Conservation (phyloP, 2,329 filamentous ascomycete genomes). For the Aureobasidium sp. region DNA sequence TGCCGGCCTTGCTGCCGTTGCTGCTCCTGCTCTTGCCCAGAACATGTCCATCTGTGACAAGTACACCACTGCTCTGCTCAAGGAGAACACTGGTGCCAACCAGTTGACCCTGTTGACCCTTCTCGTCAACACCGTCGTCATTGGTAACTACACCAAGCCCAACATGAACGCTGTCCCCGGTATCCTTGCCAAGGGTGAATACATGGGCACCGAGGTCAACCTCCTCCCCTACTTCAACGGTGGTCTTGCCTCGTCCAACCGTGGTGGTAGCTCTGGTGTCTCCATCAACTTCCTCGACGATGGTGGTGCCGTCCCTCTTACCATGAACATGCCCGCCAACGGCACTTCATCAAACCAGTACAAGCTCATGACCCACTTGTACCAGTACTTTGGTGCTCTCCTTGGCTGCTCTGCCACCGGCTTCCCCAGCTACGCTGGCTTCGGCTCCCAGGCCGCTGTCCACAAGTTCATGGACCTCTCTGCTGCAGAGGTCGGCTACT, state of each 20-base stretch:
- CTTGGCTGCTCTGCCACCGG: constrained; percentile 46
- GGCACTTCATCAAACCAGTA: constrained; percentile 46
- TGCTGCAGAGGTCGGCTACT: constrained; percentile 46
- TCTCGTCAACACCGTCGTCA: constrained; percentile 54
- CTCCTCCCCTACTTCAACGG: constrained; percentile 54
- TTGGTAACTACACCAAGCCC: constrained; percentile 40
- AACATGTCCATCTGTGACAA: constrained; percentile 53
- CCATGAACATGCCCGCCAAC: constrained; percentile 47
- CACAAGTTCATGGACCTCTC: constrained; percentile 51
- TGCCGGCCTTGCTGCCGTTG: constrained; percentile 18
- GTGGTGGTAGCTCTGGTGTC: constrained; percentile 35
- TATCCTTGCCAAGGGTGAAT: constrained; percentile 45
- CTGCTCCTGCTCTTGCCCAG: constrained; percentile 27
- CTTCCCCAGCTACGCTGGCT: constrained; percentile 42
- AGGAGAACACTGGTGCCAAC: constrained; percentile 50
- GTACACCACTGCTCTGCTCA: constrained; percentile 52
- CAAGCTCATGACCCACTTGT: constrained; percentile 50
- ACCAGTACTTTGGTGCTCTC: constrained; percentile 52
- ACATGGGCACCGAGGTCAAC: constrained; percentile 45
- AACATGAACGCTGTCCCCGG: constrained; percentile 48
- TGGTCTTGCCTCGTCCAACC: constrained; percentile 45
- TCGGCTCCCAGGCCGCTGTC: constrained; percentile 42
- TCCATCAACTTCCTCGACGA: constrained; percentile 54
- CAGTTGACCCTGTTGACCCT: constrained; percentile 48
- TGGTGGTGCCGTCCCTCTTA: constrained; percentile 47